A percentile compares a stretch with the other conserved stretches of the same genome.
These are phyloP conservation scores for Hypoxylon sp. DNA, from an alignment of 2,329 filamentous ascomycete genomes.

Conservation along the genomic window DNA sequence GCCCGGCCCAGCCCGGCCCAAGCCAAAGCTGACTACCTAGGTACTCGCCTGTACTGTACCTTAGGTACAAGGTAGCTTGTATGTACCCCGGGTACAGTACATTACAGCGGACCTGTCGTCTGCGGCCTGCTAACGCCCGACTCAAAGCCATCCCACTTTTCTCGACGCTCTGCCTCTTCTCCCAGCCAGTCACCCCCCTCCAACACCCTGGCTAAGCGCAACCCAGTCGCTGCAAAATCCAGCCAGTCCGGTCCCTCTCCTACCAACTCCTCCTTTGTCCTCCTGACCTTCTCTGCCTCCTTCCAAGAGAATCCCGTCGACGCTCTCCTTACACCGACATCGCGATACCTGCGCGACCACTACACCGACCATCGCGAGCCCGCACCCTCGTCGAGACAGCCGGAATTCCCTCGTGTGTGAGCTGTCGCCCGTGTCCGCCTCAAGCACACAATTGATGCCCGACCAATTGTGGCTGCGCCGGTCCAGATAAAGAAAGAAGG, in stretches of 20 bases:
- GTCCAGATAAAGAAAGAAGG: conserved; percentile 31
- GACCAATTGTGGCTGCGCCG: conserved; percentile 25
- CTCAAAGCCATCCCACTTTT: conserved; percentile 35
- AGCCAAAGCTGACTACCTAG: too few relatives aligned
- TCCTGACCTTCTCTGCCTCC: conserved; percentile 28
- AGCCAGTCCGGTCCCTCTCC: conserved; percentile 31
- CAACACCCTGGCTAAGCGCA: conserved; percentile 29
- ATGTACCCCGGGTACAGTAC: too few relatives aligned
- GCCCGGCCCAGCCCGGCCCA: conserved; percentile 29
- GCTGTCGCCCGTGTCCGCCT: conserved; percentile 17
- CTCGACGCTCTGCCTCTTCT: conserved; percentile 34
- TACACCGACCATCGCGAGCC: conserved; percentile 11
- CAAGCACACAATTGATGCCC: conserved; percentile 28
- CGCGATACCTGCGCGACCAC: background rate
- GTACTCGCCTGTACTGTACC: too few relatives aligned
- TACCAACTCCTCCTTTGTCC: conserved; percentile 31
- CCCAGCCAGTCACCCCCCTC: conserved; percentile 28
- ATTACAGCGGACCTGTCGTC: background rate
- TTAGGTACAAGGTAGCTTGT: too few relatives aligned
- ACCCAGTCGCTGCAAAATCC: conserved; percentile 29
- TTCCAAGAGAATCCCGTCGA: conserved; percentile 19
- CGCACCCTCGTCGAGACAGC: conserved; percentile 5
- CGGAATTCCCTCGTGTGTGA: conserved; percentile 6
- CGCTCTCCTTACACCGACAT: conserved; percentile 9
- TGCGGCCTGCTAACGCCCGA: conserved; percentile 32